A percentile compares a stretch with the other conserved stretches of the same genome.
Conservation (phyloP, 331 rosid genomes). For the Arachis monticola region DNA sequence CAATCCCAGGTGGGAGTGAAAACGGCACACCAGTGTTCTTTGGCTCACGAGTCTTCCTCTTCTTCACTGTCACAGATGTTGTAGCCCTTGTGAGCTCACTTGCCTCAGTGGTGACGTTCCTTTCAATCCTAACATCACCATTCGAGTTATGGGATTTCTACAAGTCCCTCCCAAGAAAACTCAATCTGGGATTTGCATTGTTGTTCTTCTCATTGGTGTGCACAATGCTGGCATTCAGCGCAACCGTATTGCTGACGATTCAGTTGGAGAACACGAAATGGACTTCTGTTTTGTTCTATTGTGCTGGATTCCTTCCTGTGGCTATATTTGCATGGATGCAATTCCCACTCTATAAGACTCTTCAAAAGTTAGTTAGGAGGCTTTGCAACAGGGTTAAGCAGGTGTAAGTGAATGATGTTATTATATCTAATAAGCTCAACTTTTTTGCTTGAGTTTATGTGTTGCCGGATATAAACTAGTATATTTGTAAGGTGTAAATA, state of each 20-base stretch:
- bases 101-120: conserved; percentile 38
- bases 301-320: conserved; percentile 27
- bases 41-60: background rate
- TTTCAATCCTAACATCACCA: conserved; percentile 38
- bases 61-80: conserved; percentile 27
- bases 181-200: background rate
- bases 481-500: too few relatives aligned
- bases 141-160: conserved; percentile 35
- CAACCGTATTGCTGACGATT: conserved; percentile 25
- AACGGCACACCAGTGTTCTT: conserved; percentile 4
- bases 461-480: too few relatives aligned
- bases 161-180: conserved; percentile 25
- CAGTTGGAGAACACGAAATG: conserved; percentile 8
- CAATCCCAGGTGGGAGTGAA: conserved; percentile 37
- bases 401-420: too few relatives aligned
- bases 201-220: conserved; percentile 2
- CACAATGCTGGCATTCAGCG: conserved; percentile 15
- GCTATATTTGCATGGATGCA: conserved; percentile 15
- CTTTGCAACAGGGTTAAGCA: background rate
- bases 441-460: too few relatives aligned
- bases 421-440: too few relatives aligned
- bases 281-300: background rate
- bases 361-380: background rate
- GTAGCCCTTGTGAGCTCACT: conserved; percentile 26
- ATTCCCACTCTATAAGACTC: background rate